phyloP scores from a whole-genome alignment of 2,329 filamentous ascomycete genomes.

The Neonectria coccinea region DNA sequence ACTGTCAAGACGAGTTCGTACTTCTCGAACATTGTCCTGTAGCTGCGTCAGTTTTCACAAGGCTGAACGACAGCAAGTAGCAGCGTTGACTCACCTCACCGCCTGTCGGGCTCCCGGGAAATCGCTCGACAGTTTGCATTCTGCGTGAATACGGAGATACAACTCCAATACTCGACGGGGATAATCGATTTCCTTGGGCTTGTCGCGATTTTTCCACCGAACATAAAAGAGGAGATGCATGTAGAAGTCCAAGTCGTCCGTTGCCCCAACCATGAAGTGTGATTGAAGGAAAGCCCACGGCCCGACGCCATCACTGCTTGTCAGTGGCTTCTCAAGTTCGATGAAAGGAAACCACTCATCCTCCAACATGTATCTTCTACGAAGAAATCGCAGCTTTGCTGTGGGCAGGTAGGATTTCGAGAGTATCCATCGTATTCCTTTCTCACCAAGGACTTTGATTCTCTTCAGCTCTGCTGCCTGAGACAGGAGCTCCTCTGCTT shows the following conservation, averaged over 20 bases:
- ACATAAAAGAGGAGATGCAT: slow-evolving; percentile 36
- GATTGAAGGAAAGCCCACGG: slow-evolving; percentile 36
- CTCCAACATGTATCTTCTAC: slow-evolving; percentile 41
- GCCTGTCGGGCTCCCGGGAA: slow-evolving; percentile 18
- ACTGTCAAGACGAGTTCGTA: slow-evolving; percentile 18
- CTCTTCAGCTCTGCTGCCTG: not conserved
- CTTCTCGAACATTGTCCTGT: slow-evolving; percentile 29
- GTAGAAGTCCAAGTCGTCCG: slow-evolving; percentile 38
- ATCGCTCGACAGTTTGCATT: slow-evolving; percentile 34
- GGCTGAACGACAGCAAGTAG: not conserved
- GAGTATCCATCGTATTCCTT: slow-evolving; percentile 19
- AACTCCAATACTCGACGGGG: slow-evolving; percentile 39
- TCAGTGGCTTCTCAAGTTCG: slow-evolving; percentile 32
- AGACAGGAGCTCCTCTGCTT: not conserved
- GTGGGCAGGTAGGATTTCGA: slow-evolving; percentile 38
- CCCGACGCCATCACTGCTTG: slow-evolving; percentile 19
- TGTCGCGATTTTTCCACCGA: slow-evolving; percentile 22
- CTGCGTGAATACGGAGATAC: slow-evolving; percentile 41
- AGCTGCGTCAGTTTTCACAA: not conserved
- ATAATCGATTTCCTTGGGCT: slow-evolving; percentile 28
- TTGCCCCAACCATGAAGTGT: slow-evolving; percentile 31
- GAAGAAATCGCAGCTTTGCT: slow-evolving; percentile 40
- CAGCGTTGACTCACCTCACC: slow-evolving; percentile 32
- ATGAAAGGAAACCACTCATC: slow-evolving; percentile 39
- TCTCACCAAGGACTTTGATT: slow-evolving; percentile 9